A percentile compares a stretch with the other conserved stretches of the same genome.
Evolutionary conservation across 225 moss, liverwort and hornwort species (phyloP).

Genomic region (Polytrichum formosum): DNA sequence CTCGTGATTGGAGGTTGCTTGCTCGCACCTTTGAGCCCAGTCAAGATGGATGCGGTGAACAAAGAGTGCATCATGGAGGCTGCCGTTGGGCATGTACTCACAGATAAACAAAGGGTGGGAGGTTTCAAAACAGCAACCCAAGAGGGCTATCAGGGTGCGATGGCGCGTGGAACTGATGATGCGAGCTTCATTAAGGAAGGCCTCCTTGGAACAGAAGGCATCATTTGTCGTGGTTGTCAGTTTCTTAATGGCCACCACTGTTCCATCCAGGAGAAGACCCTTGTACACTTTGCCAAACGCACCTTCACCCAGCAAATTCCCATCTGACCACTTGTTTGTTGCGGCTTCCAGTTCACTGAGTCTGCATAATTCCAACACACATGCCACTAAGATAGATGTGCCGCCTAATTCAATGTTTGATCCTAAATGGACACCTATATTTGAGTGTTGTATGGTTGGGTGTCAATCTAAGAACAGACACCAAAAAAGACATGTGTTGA

Average conservation of each 20-base stretch:
- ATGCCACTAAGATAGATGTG: too few species aligned
- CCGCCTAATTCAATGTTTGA: too few species aligned
- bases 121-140: constrained; percentile 57
- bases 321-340: constrained; percentile 35
- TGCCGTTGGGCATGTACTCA: constrained; percentile 68
- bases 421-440: too few species aligned
- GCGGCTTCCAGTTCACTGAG: constrained; percentile 37
- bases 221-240: constrained; percentile 6
- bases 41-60: constrained; percentile 7
- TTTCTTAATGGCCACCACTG: constrained; percentile 20
- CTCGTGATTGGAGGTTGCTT: too few species aligned
- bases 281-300: constrained; percentile 52
- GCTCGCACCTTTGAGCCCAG: constrained; percentile 20
- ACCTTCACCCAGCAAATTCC: constrained; percentile 35
- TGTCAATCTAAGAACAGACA: too few species aligned
- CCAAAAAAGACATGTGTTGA: too few species aligned
- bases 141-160: constrained; percentile 40
- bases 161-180: constrained; percentile 49
- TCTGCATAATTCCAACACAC: constrained; percentile 5
- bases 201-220: constrained; percentile 23
- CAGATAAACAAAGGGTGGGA: constrained; percentile 52
- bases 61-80: constrained; percentile 58
- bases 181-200: constrained; percentile 45
- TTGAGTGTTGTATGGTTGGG: too few species aligned
- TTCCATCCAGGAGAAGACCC: constrained; percentile 24